Evolutionary conservation across 495 filamentous ascomycete species (phyloP), one percentile per base, ranked within the genome.

Genomic region (Aspergillus cavernicola): DNA sequence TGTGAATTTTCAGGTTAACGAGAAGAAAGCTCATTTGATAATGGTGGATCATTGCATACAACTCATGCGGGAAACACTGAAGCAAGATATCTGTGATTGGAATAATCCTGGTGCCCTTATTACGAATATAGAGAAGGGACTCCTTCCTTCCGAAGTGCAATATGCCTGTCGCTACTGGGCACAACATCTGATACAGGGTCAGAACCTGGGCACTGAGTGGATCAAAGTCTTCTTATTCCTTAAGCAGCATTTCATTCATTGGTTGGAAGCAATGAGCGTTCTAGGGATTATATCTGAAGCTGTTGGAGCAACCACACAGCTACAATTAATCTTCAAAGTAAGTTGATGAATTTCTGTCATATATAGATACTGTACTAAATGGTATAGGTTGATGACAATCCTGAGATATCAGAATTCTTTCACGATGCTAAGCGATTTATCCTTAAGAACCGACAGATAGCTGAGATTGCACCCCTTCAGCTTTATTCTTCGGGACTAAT

Each of bases 111-210:
- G 65, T 32, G 58, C 38, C 24, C 46, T 50, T 38, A 43, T 42
- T n/a, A n/a, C n/a, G n/a, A n/a, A n/a, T n/a, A n/a, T n/a, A n/a
- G n/a, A n/a, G n/a, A n/a, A n/a, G n/a, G n/a, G n/a, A n/a, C n/a
- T n/a, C n/a, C 33, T 77, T 9, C 60, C 63, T 40, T 13, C 60
- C 33, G 63, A 68, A 40, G 37, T 72, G 18, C 58, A 64, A 53
- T 73, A 80, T 46, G 57, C 71, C 22, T 80, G 72, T 56, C 63
- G 59, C 9, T 73, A 77, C 55, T 82, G 73, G 79, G 63, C 73
- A 41, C 31, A 69, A 41, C 74, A 83, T 62, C 24, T 77, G 31
- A 36, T 70, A 50, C 52, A 70, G 50, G 63, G 63, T 40, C 50
- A 62, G 20, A 3, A 51, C 26, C 15, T 12, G 12, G 20, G 70